Conservation (phyloP, 768 basidiomycete genomes). For the Asterophora lycoperdoides region DNA sequence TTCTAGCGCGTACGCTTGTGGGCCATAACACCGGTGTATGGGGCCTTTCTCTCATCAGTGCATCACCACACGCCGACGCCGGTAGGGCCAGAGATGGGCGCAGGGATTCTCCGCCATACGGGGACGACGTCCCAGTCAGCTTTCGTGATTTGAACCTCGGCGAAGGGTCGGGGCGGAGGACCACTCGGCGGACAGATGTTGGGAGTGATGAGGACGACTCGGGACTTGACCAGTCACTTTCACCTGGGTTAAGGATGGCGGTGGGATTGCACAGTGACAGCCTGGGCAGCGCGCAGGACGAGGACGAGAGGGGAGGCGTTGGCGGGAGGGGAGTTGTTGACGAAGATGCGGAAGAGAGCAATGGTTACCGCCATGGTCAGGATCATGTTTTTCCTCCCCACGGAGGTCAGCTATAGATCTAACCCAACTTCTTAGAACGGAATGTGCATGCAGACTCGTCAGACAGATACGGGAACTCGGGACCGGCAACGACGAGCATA, state of each 20-base stretch:
- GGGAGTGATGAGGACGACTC: neutral
- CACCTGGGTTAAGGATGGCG: conserved; percentile 42
- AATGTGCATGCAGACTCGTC: neutral
- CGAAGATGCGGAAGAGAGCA: conserved; percentile 3
- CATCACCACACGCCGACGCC: neutral
- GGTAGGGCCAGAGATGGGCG: neutral
- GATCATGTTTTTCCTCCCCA: neutral
- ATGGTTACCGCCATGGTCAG: neutral
- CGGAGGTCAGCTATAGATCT: too few relatives aligned
- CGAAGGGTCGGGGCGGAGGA: neutral
- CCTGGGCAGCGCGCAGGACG: conserved; percentile 1
- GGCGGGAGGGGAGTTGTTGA: conserved; percentile 7
- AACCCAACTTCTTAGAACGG: too few relatives aligned
- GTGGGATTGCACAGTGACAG: conserved; percentile 34
- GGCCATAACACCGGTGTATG: conserved; percentile 11
- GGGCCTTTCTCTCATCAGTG: conserved; percentile 12
- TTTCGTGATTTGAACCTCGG: neutral
- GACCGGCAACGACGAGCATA: neutral
- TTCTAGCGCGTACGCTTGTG: conserved; percentile 50
- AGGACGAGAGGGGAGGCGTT: neutral
- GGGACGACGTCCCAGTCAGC: neutral
- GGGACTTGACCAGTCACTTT: conserved; percentile 25
- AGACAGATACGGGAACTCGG: neutral
- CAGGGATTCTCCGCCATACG: neutral
- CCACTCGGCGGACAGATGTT: neutral